Evolutionary conservation across 306 rosid genomes (phyloP), one percentile per base, ranked within the genome.

Genomic region (Myrica gale): DNA sequence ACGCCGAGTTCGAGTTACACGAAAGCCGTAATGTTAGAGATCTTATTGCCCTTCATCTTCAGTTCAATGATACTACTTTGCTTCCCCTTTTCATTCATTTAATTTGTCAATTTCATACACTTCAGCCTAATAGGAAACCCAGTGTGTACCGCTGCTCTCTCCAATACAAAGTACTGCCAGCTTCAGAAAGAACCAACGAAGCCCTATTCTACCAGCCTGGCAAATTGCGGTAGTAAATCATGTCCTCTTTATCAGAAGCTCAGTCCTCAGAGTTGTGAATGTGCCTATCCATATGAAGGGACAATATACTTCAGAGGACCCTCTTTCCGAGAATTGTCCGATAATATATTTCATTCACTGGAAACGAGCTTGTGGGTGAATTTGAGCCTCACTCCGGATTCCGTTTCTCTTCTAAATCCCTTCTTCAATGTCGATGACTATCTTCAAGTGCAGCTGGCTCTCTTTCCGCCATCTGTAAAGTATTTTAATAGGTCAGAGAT

Each of bases 201-300:
- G 76, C 69, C 92, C 4, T 95, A 95, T 77, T 87, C 97, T 12
- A 95, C 99, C 7, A 89, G 89, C 81, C 75, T 88, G 70, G 85
- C 88, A 13, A 86, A 71, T 17, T 92, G 98, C 76, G 88, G 87
- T 74, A 79, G 65, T 44, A 75, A 75, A 87, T 70, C 80, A 7
- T 95, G 99, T 82, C 74, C 93, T 1, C 5, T 55, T 15, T 89
- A 87, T 67, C 88, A 90, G 81, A 88, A 88, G 83, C 72, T 88
- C 63, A 92, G 88, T 80, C 99, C 97, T 17, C 97, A 89, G 79
- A 95, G 93, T 78, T 95, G 99, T 70, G 91, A 89, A 78, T 92
- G 99, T 80, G 92, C 93, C 20, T 88, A 80, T 82, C 98, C 99
- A 58, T 95, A 83, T 57, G 81, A 83, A 86, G 99, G 99, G 74